These are phyloP conservation scores for Chrysoporthe deuterocubensis DNA, from an alignment of 2,329 filamentous ascomycete genomes.

Conservation along the genomic window DNA sequence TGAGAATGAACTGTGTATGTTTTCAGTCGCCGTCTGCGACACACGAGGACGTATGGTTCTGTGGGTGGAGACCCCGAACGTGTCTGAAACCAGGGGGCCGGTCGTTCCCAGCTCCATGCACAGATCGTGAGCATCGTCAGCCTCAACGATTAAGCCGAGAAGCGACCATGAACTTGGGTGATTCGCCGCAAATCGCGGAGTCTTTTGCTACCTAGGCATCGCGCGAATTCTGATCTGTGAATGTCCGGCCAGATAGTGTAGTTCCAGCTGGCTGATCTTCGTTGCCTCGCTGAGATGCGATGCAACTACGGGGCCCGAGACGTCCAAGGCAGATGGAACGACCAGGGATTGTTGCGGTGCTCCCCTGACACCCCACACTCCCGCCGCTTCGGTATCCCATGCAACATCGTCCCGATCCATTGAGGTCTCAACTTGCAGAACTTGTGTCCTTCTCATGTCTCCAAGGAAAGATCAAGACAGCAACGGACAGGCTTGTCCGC, in stretches of 20 bases:
- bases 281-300: neutral
- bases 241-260: neutral
- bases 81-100: slow-evolving; percentile 7
- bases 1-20: neutral
- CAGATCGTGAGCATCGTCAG: neutral
- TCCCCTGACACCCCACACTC: slow-evolving; percentile 10
- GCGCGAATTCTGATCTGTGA: neutral
- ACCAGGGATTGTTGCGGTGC: slow-evolving; percentile 8
- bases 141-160: neutral
- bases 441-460: neutral
- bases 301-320: neutral
- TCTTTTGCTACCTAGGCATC: neutral
- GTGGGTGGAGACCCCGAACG: slow-evolving; percentile 4
- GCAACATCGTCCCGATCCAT: slow-evolving; percentile 1
- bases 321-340: neutral
- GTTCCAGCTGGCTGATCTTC: neutral
- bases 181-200: neutral
- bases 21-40: neutral
- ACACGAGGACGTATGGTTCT: neutral
- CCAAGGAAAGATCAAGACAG: neutral
- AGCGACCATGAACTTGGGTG: neutral
- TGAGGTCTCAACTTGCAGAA: neutral
- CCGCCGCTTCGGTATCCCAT: neutral
- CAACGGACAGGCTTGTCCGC: neutral
- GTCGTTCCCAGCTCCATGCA: slow-evolving; percentile 1